These are phyloP conservation scores for Dictyostelium citrinum DNA, from an alignment of 78 protist genomes.

Conservation along the genomic window DNA sequence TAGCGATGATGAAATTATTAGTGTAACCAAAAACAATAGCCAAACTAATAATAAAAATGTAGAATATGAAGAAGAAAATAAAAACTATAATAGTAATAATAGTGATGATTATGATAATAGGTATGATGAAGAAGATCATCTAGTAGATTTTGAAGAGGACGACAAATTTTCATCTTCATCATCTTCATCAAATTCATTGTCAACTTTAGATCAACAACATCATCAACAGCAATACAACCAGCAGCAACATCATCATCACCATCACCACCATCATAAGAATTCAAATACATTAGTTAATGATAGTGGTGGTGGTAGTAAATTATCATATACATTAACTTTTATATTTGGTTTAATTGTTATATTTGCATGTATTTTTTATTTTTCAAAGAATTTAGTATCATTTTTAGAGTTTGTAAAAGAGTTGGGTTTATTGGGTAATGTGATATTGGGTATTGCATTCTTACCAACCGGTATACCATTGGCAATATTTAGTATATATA, in stretches of 20 bases:
- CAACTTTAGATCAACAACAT: background rate
- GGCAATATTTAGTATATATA: conserved; percentile 61
- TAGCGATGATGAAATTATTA: background rate
- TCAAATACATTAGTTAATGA: background rate
- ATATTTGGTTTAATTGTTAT: conserved; percentile 1
- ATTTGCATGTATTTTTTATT: conserved; percentile 58
- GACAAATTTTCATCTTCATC: background rate
- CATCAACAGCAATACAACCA: background rate
- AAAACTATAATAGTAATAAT: background rate
- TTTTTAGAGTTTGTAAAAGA: conserved; percentile 64
- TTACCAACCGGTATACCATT: conserved; percentile 71
- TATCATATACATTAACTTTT: background rate
- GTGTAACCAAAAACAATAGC: background rate
- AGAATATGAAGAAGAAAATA: background rate
- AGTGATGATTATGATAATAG: background rate
- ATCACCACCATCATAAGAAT: background rate
- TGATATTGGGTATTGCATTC: conserved; percentile 39
- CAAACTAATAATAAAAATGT: background rate
- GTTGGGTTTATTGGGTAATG: conserved; percentile 34
- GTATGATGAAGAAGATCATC: background rate
- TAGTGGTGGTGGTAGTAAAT: background rate
- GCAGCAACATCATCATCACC: background rate
- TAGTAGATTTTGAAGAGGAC: background rate
- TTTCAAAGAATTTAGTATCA: conserved; percentile 45
- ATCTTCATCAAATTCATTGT: background rate